A percentile compares a stretch with the other conserved stretches of the same genome.
Evolutionary conservation across 176 grass and related monocot genomes (phyloP).

Genomic region (Avena eriantha): DNA sequence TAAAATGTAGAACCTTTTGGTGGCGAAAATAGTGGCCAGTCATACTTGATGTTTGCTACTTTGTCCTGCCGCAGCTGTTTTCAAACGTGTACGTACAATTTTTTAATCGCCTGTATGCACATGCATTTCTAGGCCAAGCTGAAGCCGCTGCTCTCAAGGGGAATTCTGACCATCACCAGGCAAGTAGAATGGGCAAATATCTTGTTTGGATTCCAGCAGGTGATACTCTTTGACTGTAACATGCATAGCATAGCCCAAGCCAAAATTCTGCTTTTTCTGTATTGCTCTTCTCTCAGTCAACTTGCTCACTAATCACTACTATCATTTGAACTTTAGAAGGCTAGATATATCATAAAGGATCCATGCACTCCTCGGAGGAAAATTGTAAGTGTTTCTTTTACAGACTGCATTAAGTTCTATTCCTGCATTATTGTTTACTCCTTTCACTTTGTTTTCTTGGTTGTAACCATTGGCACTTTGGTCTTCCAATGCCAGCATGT

Average conservation of each 20-base stretch:
- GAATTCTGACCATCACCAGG: conserved; percentile 74
- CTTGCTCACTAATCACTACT: neutral
- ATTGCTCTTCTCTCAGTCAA: neutral
- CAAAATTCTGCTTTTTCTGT: neutral
- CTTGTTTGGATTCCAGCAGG: conserved; percentile 81
- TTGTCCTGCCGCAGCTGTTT: neutral
- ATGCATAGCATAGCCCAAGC: neutral
- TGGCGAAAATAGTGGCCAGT: neutral
- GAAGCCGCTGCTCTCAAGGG: conserved; percentile 66
- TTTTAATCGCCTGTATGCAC: no score
- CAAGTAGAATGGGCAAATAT: conserved; percentile 90
- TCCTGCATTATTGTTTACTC: neutral
- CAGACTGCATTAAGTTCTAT: neutral
- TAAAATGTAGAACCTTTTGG: neutral
- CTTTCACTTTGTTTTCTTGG: neutral
- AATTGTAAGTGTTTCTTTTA: neutral
- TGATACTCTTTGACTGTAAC: conserved; percentile 27
- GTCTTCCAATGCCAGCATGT: conserved; percentile 58
- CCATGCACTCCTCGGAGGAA: neutral
- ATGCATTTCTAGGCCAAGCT: conserved; percentile 60
- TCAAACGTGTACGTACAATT: no score
- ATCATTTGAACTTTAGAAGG: neutral
- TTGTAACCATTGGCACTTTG: conserved; percentile 12
- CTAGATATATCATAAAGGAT: neutral
- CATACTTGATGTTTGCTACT: neutral